Conservation (phyloP, 2,329 filamentous ascomycete species). For the Aschersonia sp. region DNA sequence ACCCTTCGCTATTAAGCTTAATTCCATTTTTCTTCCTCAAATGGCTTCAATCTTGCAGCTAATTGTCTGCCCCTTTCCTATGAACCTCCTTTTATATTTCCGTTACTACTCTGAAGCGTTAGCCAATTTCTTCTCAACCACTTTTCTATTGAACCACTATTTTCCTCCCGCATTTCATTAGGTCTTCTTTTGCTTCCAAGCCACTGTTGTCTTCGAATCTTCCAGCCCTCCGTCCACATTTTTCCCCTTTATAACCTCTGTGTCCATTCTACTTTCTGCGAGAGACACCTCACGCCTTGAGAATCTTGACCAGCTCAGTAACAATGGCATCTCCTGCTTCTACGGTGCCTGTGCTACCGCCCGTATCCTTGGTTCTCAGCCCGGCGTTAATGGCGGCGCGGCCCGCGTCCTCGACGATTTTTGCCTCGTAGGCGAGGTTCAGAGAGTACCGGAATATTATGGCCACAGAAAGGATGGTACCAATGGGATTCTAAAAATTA, state of each 20-base stretch:
- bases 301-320: slow-evolving; percentile 48
- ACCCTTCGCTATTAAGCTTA: not conserved
- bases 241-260: not conserved
- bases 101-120: not conserved
- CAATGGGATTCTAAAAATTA: slow-evolving; percentile 44
- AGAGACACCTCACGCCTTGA: slow-evolving; percentile 26
- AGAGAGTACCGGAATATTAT: slow-evolving; percentile 97
- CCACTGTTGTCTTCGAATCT: not conserved
- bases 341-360: slow-evolving; percentile 54
- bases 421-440: slow-evolving; percentile 60
- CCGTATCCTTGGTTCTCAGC: slow-evolving; percentile 71
- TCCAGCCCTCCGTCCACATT: not conserved
- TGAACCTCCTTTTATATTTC: not conserved
- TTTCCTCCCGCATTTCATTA: not conserved
- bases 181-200: not conserved
- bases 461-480: slow-evolving; percentile 78
- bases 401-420: slow-evolving; percentile 69
- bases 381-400: slow-evolving; percentile 65
- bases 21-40: not conserved
- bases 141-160: not conserved
- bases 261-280: not conserved
- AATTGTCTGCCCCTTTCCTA: not conserved
- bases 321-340: slow-evolving; percentile 53
- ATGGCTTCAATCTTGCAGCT: not conserved
- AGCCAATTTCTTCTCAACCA: not conserved